Evolutionary conservation across 257 asterid species (phyloP), one percentile per base, ranked within the genome.

Genomic region (Gentiana dahurica): DNA sequence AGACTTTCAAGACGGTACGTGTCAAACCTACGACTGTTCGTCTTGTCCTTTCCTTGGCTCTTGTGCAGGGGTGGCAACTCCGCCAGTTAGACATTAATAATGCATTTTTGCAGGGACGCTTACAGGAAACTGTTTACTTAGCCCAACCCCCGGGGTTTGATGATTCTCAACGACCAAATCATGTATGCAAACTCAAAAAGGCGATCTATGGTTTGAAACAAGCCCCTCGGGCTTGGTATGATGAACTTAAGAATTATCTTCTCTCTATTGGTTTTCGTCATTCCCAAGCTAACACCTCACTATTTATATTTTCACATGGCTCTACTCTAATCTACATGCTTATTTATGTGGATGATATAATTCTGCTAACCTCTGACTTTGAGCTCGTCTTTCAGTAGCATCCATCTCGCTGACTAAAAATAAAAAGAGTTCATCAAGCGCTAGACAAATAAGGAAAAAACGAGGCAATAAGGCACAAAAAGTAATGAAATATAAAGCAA

Each of bases 271-370:
- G 51, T 47, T 47, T 47, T 10, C 4, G 3, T 10, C 3, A 12
- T 10, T 8, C 13, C 11, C 51, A 6, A 6, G 51, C 51, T 47
- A 5, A 47, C 11, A 9, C 51, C 3, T 47, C 51, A 8, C 51
- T 2, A 47, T 47, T 47, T 2, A 47, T 62, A 3, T 43, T 1
- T 36, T 24, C 8, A 51, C 4, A 13, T 2, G 10, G 24, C 1
- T 4, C 3, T 6, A 1, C 4, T 8, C 4, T 4, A 8, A 1
- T 11, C 13, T 7, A 41, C n/a, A 12, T 8, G 10, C 1, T 9
- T 50, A 11, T 57, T 0, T 61, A 61, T 39, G 65, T 61, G 11
- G 58, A 51, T 38, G 59, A 50, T 41, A 36, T 61, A 24, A 24
- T 24, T 24, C 24, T 24, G 24, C 24, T 24, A 24, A 24, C 24